Evolutionary conservation across 345 rosid genomes (phyloP), one percentile per base, ranked within the genome.

Genomic region (Ceriops zippeliana): DNA sequence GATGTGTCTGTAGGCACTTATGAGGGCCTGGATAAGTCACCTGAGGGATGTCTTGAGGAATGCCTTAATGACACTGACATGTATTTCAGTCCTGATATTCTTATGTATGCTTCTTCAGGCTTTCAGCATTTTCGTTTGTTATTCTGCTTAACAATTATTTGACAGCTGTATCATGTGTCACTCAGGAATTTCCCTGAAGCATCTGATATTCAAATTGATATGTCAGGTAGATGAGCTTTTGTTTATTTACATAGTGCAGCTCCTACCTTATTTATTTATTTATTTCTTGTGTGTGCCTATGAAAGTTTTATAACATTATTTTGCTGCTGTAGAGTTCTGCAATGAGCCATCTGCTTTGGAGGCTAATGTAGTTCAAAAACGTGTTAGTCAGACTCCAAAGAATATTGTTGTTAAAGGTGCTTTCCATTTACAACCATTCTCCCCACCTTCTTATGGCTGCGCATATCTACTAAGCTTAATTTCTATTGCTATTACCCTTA

Each of bases 351-450:
- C 83, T 47, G 81, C 75, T 57, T 6, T 67, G 59, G 84, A 78
- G 38, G 73, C 84, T 52, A 80, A 65, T 76, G 80, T 61, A 56
- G 83, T 77, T 76, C 89, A 79, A 73, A 86, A 84, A 47, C 87
- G 58, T 15, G 70, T 83, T 49, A 62, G 78, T 67, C 86, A 87
- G 46, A 72, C 92, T 59, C 80, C 92, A 38, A 83, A 76, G 62
- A 96, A 89, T 76, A 76, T 90, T 63, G 65, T 91, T 57, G 78
- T 96, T 47, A 92, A 85, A 92, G 98, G 99, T 91, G 72, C 5
- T 64, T 47, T 28, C 66, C n/a, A 46, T 61, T 70, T 53, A 34
- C 37, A 19, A 42, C 37, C 8, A 6, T 63, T 58, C 22, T 5
- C 28, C 13, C 1, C 5, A 13, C 1, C 9, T 31, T 28, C 30